Evolutionary conservation across 192 early-diverging fungal genomes (phyloP).

Genomic region (Coemansia sp.): DNA sequence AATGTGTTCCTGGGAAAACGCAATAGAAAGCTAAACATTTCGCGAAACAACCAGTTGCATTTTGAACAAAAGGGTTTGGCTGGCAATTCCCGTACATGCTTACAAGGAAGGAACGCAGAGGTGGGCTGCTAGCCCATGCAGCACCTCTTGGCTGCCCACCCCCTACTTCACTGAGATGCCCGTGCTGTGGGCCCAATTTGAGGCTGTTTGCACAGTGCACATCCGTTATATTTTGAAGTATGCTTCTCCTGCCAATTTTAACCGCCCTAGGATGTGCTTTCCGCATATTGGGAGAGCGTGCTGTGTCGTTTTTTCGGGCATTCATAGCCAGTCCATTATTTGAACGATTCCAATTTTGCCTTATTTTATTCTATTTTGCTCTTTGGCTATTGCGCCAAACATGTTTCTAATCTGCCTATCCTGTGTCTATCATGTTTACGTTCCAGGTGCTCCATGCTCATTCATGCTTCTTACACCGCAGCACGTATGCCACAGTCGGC

Average conservation of each 20-base stretch:
- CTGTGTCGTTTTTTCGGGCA: slow-evolving; percentile 1
- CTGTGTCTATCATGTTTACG: not conserved
- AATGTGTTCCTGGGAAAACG: not conserved
- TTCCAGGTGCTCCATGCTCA: not conserved
- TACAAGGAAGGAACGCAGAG: not conserved
- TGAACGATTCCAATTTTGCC: not conserved
- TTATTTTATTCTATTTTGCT: not conserved
- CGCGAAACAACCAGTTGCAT: not conserved
- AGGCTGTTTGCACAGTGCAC: not conserved
- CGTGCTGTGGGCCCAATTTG: not conserved
- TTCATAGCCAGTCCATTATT: slow-evolving; percentile 5
- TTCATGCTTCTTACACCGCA: slow-evolving; percentile 9
- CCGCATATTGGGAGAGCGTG: not conserved
- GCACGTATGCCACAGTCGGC: not conserved
- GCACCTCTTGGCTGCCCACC: not conserved
- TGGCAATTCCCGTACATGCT: not conserved
- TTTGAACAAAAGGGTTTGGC: no score
- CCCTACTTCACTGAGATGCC: slow-evolving; percentile 3
- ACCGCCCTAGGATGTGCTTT: slow-evolving; percentile 6
- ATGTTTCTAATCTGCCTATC: not conserved
- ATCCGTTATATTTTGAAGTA: not conserved
- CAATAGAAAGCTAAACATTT: not conserved
- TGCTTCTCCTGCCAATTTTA: not conserved
- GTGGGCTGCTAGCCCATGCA: not conserved
- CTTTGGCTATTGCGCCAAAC: slow-evolving; percentile 1